Evolutionary conservation across 2,329 filamentous ascomycete species (phyloP).

Genomic region (Diaporthe citriasiana): DNA sequence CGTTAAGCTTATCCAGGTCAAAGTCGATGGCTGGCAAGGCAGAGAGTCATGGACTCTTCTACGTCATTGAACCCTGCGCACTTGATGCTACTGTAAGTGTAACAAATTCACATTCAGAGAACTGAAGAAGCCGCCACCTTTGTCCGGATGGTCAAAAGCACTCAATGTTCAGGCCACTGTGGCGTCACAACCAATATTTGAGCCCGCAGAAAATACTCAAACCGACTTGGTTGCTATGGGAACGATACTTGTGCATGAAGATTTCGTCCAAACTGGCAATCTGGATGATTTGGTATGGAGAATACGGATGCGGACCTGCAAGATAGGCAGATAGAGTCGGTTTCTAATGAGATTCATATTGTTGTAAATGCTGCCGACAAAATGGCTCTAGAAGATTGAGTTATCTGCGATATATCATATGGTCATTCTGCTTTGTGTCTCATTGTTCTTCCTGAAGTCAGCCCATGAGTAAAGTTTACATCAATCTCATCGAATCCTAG

Average conservation of each 20-base stretch:
- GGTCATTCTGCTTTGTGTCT: no score
- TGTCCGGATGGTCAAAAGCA: background rate
- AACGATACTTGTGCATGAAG: background rate
- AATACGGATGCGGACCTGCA: no score
- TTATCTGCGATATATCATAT: no score
- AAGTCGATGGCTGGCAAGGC: background rate
- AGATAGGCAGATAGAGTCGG: background rate
- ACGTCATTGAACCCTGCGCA: conserved; percentile 8
- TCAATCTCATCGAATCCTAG: background rate
- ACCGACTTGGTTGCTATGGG: background rate
- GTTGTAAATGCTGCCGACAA: background rate
- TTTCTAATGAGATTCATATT: background rate
- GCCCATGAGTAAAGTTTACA: background rate
- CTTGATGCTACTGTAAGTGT: background rate
- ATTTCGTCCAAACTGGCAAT: background rate
- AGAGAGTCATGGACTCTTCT: conserved; percentile 19
- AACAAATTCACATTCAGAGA: background rate
- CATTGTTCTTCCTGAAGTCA: no score
- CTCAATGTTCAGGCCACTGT: background rate
- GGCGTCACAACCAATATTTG: no score
- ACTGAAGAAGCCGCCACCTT: background rate
- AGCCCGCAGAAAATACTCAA: background rate
- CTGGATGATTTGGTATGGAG: background rate
- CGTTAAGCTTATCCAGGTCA: conserved; percentile 2
- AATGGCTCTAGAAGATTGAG: background rate